phyloP scores from a whole-genome alignment of 2,329 filamentous ascomycete species.

The Phoma herbarum region DNA sequence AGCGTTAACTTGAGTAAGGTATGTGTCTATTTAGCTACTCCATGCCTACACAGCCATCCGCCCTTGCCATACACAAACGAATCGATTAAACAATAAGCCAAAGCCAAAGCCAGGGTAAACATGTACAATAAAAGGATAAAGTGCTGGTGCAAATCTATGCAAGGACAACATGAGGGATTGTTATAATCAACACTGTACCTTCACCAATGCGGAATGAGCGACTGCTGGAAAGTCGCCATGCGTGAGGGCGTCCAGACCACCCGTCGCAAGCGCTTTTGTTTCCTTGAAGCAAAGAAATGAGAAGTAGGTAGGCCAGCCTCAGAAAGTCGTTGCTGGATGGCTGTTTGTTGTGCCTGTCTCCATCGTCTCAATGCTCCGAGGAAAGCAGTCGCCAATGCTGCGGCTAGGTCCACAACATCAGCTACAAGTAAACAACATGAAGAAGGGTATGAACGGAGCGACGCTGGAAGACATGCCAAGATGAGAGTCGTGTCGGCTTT shows the following conservation, averaged over 20 bases:
- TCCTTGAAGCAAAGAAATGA: not conserved
- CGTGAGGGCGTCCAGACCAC: conserved; percentile 3
- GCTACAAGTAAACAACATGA: conserved; percentile 17
- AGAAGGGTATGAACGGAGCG: conserved; percentile 26
- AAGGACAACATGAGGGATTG: conserved; percentile 4
- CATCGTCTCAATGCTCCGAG: not conserved
- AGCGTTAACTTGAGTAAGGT: not conserved
- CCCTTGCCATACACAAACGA: conserved; percentile 12
- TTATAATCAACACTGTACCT: not conserved
- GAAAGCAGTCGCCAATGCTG: not conserved
- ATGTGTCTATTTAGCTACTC: conserved; percentile 9
- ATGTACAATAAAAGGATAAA: conserved; percentile 34
- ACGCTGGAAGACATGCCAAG: conserved; percentile 7
- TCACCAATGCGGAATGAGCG: not conserved
- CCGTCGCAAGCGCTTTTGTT: conserved; percentile 1
- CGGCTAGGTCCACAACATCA: conserved; percentile 14
- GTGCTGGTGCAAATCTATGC: conserved; percentile 21
- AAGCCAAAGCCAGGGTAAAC: conserved; percentile 23
- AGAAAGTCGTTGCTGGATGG: not conserved
- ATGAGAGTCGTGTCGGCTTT: conserved; percentile 8
- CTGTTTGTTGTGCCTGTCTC: conserved; percentile 7
- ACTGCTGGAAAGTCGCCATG: not conserved
- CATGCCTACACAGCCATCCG: not conserved
- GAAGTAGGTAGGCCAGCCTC: not conserved
- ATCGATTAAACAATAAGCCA: conserved; percentile 23